A percentile compares a stretch with the other conserved stretches of the same genome.
Evolutionary conservation across 371 early-diverging fungal genomes (phyloP).

Genomic region (Mortierella polycephala): DNA sequence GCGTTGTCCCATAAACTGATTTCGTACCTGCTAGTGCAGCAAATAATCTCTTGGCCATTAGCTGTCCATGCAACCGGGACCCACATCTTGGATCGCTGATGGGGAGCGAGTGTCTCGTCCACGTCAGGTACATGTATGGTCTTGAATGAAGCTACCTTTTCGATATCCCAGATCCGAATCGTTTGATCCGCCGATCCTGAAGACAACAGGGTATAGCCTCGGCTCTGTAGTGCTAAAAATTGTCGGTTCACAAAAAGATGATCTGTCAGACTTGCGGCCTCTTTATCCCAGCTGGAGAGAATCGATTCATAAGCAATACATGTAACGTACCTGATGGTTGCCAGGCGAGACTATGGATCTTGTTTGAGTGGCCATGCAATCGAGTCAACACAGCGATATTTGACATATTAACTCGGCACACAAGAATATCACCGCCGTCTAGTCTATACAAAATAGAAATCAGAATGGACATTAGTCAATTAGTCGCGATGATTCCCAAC

Average conservation of each 20-base stretch:
- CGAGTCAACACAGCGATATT: constrained; percentile 20
- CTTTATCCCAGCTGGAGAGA: too few relatives aligned
- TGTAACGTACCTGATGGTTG: constrained; percentile 16
- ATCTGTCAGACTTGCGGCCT: not conserved
- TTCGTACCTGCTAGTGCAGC: constrained; percentile 31
- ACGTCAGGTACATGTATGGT: constrained; percentile 19
- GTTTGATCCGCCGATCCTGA: constrained; percentile 57
- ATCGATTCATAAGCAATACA: not conserved
- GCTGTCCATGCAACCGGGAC: constrained; percentile 40
- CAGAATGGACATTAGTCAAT: not conserved
- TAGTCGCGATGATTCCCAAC: not conserved
- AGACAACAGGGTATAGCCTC: constrained; percentile 29
- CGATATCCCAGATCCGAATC: constrained; percentile 54
- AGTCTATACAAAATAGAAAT: constrained; percentile 16
- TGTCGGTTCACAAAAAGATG: not conserved
- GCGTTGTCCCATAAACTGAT: too few relatives aligned
- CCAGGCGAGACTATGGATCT: constrained; percentile 47
- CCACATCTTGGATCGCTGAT: constrained; percentile 27
- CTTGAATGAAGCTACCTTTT: constrained; percentile 13
- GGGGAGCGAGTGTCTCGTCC: constrained; percentile 2
- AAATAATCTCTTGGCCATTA: constrained; percentile 20
- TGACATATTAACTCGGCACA: constrained; percentile 13
- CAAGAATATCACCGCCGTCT: constrained; percentile 45
- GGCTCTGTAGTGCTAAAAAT: constrained; percentile 1
- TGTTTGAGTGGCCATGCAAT: constrained; percentile 34